Base-by-base conservation (phyloP, 345 rosid species). In the Psidium friedrichsthalianum region DNA sequence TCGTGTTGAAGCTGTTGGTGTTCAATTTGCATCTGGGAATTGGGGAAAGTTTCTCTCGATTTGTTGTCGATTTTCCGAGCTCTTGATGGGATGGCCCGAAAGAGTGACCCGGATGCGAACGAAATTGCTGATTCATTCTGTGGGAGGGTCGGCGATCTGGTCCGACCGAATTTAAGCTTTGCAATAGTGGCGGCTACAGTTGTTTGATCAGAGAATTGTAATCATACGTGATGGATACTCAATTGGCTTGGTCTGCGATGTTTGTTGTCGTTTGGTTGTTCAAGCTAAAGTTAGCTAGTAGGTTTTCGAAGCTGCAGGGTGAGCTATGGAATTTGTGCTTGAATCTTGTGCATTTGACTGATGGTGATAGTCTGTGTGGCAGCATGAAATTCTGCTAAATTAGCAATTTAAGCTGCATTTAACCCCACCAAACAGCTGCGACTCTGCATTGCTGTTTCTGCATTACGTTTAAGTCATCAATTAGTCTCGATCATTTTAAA, bases 341-440 rank as follows among this genome's bases (percentile, higher is more conserved):
- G 74, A 29, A 61, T 29, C 74, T 61, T 29, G 74, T 27, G 74
- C 74, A 7, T 61, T 27, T 61, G 42, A 29, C 29, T 18, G 74
- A 6, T 29, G 32, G 40, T 8, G 21, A 61, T 61, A 6, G 42
- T 4, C 1, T 0, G 7, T 29, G 8, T 29, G 0, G 42, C 5
- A 2, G 74, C 4, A 3, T 61, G 42, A 61, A 61, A 18, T 61
- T 27, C 20, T 61, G 74, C 29, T 61, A 4, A 61, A 32, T 61
- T 61, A 14, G 40, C 21, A 61, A 7, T 61, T 61, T 61, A 32
- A 61, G 74, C 74, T 61, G 74, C 74, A 29, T 61, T 27, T 18
- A 14, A 15, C 40, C 74, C 74, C 74, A 15, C 18, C 5, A 61
- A 61, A 29, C 74, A 61, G 74, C 74, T 61, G 74, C 20, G 10